Percentiles rank a stretch among this genome's conserved stretches.
Evolutionary conservation across 208 protist genomes (phyloP).

Genomic region (Angomonas deanei): DNA sequence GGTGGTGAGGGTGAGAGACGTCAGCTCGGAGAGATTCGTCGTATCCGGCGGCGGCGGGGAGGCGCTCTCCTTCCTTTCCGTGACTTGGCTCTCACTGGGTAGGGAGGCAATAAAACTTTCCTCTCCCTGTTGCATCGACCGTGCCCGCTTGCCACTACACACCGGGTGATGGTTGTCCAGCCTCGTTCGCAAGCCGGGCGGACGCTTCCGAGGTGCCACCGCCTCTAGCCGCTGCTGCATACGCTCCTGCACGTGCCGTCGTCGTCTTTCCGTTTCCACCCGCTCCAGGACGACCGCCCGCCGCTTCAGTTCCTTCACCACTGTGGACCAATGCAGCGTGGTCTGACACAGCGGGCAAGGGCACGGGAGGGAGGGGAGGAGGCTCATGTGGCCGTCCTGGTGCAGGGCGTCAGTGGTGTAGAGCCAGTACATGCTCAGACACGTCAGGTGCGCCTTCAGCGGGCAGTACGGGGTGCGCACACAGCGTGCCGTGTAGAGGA

Average conservation of each 20-base stretch:
- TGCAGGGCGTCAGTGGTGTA: slow-evolving; percentile 11
- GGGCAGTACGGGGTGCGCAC: slow-evolving; percentile 56
- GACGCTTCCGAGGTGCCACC: slow-evolving; percentile 9
- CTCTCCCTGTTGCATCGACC: neutral
- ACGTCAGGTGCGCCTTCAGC: slow-evolving; percentile 53
- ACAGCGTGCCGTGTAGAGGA: slow-evolving; percentile 60
- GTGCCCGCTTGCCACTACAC: neutral
- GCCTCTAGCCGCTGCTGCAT: slow-evolving; percentile 28
- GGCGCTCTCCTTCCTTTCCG: too few relatives aligned
- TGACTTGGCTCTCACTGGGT: neutral
- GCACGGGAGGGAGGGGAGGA: slow-evolving; percentile 22
- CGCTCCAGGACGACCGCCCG: slow-evolving; percentile 37
- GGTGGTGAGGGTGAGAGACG: neutral
- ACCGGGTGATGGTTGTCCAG: too few relatives aligned
- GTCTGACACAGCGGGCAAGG: slow-evolving; percentile 67
- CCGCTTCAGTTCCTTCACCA: slow-evolving; percentile 60
- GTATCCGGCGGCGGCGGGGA: too few relatives aligned
- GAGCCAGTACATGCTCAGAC: slow-evolving; percentile 74
- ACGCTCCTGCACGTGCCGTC: slow-evolving; percentile 31
- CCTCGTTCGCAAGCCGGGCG: too few relatives aligned
- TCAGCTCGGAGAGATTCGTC: neutral
- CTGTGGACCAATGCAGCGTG: slow-evolving; percentile 50
- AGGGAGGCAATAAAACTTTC: neutral
- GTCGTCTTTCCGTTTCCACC: slow-evolving; percentile 33
- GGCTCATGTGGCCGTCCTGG: neutral